Evolutionary conservation across 192 early-diverging fungal genomes (phyloP).

Genomic region (Podila horticola): DNA sequence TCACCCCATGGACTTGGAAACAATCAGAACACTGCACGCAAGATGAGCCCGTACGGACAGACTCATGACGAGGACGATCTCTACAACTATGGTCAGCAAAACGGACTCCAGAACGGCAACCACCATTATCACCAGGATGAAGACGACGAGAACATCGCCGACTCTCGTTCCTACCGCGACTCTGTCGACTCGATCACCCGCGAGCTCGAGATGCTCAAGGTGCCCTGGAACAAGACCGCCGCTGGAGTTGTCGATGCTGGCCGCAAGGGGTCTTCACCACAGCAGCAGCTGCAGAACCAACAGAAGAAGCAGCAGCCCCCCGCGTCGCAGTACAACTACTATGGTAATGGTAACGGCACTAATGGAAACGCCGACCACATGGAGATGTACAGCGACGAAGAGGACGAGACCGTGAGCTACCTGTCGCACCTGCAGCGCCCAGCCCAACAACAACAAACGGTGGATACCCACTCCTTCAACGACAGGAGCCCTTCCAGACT

Average conservation of each 20-base stretch:
- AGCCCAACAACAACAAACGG: conserved; percentile 1
- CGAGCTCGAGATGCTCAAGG: conserved; percentile 52
- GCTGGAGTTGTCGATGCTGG: neutral
- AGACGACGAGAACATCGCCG: conserved; percentile 19
- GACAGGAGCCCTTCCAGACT: conserved; percentile 38
- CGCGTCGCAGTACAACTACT: neutral
- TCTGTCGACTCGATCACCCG: conserved; percentile 51
- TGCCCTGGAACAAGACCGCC: conserved; percentile 39
- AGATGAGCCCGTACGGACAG: conserved; percentile 6
- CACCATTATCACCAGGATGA: neutral
- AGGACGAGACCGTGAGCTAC: conserved; percentile 11
- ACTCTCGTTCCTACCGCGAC: conserved; percentile 22
- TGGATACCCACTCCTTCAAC: conserved; percentile 38
- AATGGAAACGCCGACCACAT: conserved; percentile 8
- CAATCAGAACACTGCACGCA: conserved; percentile 5
- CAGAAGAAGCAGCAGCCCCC: conserved; percentile 3
- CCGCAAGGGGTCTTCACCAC: conserved; percentile 16
- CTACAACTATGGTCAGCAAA: conserved; percentile 12
- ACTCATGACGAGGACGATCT: conserved; percentile 4
- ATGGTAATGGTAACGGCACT: conserved; percentile 6
- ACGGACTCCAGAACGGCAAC: neutral
- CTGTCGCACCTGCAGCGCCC: conserved; percentile 18
- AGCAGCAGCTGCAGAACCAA: conserved; percentile 1
- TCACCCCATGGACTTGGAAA: conserved; percentile 12
- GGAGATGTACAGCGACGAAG: conserved; percentile 15